These are phyloP conservation scores for Narthecium ossifragum DNA, from an alignment of 106 monocot species.

Conservation along the genomic window DNA sequence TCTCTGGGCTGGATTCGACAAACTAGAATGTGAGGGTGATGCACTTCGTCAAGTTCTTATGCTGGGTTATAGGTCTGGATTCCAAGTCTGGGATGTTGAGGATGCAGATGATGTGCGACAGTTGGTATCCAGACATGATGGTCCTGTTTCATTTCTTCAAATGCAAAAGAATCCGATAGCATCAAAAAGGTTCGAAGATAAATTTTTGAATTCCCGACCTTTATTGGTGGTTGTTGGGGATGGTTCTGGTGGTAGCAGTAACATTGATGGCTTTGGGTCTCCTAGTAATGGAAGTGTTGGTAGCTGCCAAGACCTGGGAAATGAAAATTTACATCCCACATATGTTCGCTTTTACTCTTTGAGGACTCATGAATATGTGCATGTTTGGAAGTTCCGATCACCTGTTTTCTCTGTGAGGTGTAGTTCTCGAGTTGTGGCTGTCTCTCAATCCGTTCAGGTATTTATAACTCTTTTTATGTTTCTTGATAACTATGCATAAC, in stretches of 20 bases:
- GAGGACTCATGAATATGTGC: conserved; percentile 71
- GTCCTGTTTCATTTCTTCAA: conserved; percentile 73
- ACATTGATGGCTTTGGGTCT: conserved; percentile 12
- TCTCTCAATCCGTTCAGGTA: conserved; percentile 85
- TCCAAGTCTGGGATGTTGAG: conserved; percentile 95
- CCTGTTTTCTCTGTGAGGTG: conserved; percentile 76
- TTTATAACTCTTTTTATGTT: neutral
- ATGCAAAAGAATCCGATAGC: conserved; percentile 41
- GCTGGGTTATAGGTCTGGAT: conserved; percentile 72
- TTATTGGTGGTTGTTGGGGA: conserved; percentile 55
- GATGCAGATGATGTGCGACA: conserved; percentile 69
- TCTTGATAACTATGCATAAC: too few relatives aligned
- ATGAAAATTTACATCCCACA: conserved; percentile 50
- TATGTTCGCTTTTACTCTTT: conserved; percentile 83
- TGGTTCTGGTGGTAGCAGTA: conserved; percentile 23
- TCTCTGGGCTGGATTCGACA: conserved; percentile 87
- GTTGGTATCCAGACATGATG: conserved; percentile 64
- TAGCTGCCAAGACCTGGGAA: conserved; percentile 30
- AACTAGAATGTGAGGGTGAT: conserved; percentile 41
- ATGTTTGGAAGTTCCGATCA: conserved; percentile 80
- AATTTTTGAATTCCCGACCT: conserved; percentile 50
- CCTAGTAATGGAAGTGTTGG: conserved; percentile 30
- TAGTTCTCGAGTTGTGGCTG: conserved; percentile 71
- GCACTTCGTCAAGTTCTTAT: conserved; percentile 53
- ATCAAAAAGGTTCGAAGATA: conserved; percentile 34